phyloP scores from a whole-genome alignment of 345 rosid species.

The Clausena lansium region DNA sequence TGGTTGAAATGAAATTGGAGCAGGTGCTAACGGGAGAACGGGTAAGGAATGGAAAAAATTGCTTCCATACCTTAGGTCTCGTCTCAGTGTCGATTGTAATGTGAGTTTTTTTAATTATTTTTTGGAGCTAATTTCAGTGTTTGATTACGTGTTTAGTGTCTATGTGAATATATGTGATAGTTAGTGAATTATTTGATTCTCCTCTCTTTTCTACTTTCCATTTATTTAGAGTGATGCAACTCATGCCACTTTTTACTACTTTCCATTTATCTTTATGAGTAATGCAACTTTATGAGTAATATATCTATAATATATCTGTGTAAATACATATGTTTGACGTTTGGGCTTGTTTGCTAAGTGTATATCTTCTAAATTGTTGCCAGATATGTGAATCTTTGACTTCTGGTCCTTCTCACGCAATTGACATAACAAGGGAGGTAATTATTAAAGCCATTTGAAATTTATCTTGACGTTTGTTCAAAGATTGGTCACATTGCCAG shows the following conservation, averaged over 20 bases:
- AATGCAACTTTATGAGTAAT: background rate
- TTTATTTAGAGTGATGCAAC: background rate
- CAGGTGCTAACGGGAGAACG: slow-evolving; percentile 94
- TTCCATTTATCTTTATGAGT: background rate
- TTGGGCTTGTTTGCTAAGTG: background rate
- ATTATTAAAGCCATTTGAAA: slow-evolving; percentile 5
- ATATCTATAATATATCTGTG: background rate
- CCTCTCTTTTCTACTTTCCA: no score
- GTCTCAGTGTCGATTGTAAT: slow-evolving; percentile 65
- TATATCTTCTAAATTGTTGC: slow-evolving; percentile 9
- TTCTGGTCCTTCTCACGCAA: slow-evolving; percentile 91
- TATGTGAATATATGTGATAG: background rate
- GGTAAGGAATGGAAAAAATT: slow-evolving; percentile 88
- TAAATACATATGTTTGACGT: background rate
- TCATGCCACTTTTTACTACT: no score
- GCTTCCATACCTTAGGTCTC: slow-evolving; percentile 78
- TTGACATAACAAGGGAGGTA: slow-evolving; percentile 94
- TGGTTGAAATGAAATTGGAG: slow-evolving; percentile 16
- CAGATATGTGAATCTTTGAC: slow-evolving; percentile 85
- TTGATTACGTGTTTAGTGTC: no score
- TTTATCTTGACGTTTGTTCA: slow-evolving; percentile 16
- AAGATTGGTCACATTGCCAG: background rate
- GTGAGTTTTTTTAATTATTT: slow-evolving; percentile 41
- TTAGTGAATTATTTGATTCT: background rate
- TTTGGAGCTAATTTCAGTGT: background rate